Evolutionary conservation across 306 rosid species (phyloP), one percentile per base, ranked within the genome.

Genomic region (Cicer yamashitae): DNA sequence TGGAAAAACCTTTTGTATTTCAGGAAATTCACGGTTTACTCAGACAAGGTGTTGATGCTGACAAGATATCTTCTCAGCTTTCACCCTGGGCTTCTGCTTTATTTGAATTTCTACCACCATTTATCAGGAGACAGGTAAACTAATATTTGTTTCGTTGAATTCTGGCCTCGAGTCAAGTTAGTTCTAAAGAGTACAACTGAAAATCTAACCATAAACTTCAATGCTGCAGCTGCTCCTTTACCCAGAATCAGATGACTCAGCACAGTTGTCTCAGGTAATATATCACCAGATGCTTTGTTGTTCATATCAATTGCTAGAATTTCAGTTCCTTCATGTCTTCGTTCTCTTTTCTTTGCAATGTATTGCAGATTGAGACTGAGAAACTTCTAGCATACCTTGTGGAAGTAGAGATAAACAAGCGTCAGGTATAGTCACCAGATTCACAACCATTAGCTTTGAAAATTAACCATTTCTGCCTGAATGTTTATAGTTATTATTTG

Each of bases 81-180:
- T 88, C 99, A 77, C 99, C 99, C 7, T 92, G 99, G 99, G 99
- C 99, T 70, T 92, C 91, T 74, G 99, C 99, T 25, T 82, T 96
- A 67, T 96, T 94, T 81, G 97, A 96, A 77, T 96, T 96, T 79
- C 44, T 96, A 85, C 99, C 99, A 62, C 93, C 88, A 37, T 96
- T 96, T 79, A 96, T 96, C 80, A 88, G 88, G 89, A 90, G 79
- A 80, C 92, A 94, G 97, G 99, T 94, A 62, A 46, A 37, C 69
- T 30, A 46, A 11, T 41, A 14, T 50, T 39, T 53, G 12, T 60
- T 68, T 22, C 22, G 59, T 76, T 78, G 45, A 48, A 58, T 14
- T 57, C 2, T 13, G 7, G 12, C 11, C 58, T 41, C 25, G 6
- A 8, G 52, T 67, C 50, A 34, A 67, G 67, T 73, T 46, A 40